Conservation (phyloP, 306 rosid species). For the Gynostemma pentaphyllum region DNA sequence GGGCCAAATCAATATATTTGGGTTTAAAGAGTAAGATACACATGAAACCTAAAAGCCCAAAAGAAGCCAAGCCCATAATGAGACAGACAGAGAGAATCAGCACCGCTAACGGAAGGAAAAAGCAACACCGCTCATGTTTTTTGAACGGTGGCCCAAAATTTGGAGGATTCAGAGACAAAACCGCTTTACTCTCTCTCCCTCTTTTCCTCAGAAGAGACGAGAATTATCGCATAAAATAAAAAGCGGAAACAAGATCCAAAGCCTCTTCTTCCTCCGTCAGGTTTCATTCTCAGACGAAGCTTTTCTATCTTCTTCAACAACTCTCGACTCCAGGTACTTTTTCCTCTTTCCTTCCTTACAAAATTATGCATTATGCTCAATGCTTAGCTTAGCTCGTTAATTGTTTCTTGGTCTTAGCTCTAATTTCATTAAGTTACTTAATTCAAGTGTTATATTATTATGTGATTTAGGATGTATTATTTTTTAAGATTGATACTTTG, state of each 20-base stretch:
- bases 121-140: not conserved
- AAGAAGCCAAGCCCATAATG: no score
- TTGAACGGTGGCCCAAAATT: conserved; percentile 60
- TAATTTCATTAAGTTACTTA: no score
- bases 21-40: no score
- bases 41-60: no score
- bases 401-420: no score
- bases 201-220: conserved; percentile 5
- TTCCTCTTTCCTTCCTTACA: no score
- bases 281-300: conserved; percentile 5
- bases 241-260: conserved; percentile 26
- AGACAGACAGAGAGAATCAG: no score
- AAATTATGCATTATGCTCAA: no score
- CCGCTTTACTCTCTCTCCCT: conserved; percentile 35
- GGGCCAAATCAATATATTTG: no score
- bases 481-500: no score
- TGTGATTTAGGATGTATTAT: no score
- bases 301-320: conserved; percentile 16
- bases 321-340: conserved; percentile 25
- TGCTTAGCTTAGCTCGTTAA: not conserved
- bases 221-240: not conserved
- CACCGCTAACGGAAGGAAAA: conserved; percentile 16
- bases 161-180: conserved; percentile 29
- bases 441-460: no score
- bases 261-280: conserved; percentile 1